A percentile compares a stretch with the other conserved stretches of the same genome.
phyloP scores from a whole-genome alignment of 2,329 filamentous ascomycete genomes.

The Aureobasidium sp. region DNA sequence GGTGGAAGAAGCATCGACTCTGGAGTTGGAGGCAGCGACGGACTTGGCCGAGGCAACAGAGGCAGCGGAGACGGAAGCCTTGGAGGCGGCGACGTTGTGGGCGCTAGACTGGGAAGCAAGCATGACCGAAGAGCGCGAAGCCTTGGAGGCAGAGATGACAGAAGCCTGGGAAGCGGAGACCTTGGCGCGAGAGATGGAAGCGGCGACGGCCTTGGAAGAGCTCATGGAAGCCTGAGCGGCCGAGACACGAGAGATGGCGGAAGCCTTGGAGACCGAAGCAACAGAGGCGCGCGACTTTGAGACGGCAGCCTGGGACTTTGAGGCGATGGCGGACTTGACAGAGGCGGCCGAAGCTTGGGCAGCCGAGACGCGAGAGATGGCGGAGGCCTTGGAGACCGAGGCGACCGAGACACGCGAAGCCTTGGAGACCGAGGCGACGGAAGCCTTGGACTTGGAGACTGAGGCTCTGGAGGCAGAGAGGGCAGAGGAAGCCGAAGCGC shows the following conservation, averaged over 20 bases:
- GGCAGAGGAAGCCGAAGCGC: not conserved
- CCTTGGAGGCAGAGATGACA: slow-evolving; percentile 9
- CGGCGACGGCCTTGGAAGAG: not conserved
- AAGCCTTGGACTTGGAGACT: slow-evolving; percentile 9
- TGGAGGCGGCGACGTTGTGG: not conserved
- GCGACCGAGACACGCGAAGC: slow-evolving; percentile 10
- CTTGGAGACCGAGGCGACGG: slow-evolving; percentile 4
- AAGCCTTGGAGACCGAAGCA: not conserved
- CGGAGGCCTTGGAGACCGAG: slow-evolving; percentile 10
- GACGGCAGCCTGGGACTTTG: not conserved
- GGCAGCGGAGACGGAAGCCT: slow-evolving; percentile 5
- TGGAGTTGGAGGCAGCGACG: not conserved
- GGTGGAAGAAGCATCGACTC: not conserved
- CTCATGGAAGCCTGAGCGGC: not conserved
- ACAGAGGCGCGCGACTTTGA: not conserved
- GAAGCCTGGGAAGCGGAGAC: slow-evolving; percentile 2
- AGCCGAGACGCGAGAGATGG: not conserved
- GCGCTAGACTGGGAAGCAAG: slow-evolving; percentile 3
- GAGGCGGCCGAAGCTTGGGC: not conserved
- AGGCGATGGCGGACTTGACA: not conserved
- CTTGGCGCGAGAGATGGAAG: not conserved
- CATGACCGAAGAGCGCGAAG: slow-evolving; percentile 3
- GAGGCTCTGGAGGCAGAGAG: slow-evolving; percentile 9
- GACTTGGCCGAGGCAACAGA: slow-evolving; percentile 11
- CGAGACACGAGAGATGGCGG: not conserved